Evolutionary conservation across 2,329 filamentous ascomycete species (phyloP), one percentile per base, ranked within the genome.

Genomic region (Dothidotthia symphoricarpi): DNA sequence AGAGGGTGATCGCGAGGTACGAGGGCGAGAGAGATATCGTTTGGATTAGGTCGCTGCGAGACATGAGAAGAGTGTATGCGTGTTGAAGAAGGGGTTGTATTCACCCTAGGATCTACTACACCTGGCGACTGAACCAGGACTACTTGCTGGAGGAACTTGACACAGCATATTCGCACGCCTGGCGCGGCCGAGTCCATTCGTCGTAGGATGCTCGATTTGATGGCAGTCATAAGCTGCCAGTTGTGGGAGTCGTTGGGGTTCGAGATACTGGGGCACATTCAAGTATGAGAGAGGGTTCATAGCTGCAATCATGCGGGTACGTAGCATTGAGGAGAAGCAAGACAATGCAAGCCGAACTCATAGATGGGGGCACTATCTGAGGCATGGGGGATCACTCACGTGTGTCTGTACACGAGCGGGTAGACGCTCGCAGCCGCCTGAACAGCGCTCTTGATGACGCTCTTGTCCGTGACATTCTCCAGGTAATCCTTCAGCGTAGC

Each of bases 111-210:
- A 62, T 97, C 91, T 52, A 87, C 86, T 41, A 84, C 72, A 31
- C 88, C 88, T n/a, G 84, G 82, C 9, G 88, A 96, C 68, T 98
- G 91, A 13, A 89, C 87, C 51, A 96, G 79, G 29, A 98, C 86
- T 29, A 97, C 88, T 48, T 88, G 83, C 71, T 98, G 91, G 25
- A 88, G 85, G 67, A 98, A 98, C 69, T 98, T 98, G 76, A 97
- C 85, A 72, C 93, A 97, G 74, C 89, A 95, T 65, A 97, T 84
- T 56, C 84, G 84, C 47, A 97, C 80, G 3, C 88, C 85, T 10
- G 84, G 77, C 11, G 80, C 72, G 13, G 87, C 83, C 28, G 75
- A 78, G 55, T 96, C 91, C 91, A 94, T 96, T 59, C 93, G 82
- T 43, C 81, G 82, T 43, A 98, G 69, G 52, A 98, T 93, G 56